Evolutionary conservation across 768 basidiomycete species (phyloP).

Genomic region (Collybiopsis luxurians): DNA sequence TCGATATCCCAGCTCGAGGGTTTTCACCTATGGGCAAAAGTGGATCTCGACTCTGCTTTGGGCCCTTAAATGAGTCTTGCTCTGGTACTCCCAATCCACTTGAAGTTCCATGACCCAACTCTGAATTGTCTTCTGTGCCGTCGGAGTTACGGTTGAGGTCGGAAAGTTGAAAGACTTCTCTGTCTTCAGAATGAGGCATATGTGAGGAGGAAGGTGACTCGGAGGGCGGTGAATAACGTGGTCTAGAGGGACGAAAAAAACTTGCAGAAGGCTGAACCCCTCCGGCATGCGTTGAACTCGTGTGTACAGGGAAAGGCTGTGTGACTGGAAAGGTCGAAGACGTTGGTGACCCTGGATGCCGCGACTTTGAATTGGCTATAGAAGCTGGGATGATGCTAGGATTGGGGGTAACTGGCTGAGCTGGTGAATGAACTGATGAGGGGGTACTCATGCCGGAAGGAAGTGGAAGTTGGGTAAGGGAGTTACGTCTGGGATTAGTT

Average conservation of each 20-base stretch:
- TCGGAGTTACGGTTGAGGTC: conserved; percentile 35
- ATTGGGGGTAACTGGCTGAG: background rate
- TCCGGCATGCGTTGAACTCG: conserved; percentile 57
- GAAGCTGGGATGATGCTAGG: conserved; percentile 1
- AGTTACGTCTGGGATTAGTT: conserved; percentile 3
- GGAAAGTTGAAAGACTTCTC: conserved; percentile 38
- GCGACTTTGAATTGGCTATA: background rate
- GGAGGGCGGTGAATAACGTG: conserved; percentile 42
- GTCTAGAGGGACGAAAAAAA: conserved; percentile 73
- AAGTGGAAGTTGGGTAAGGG: conserved; percentile 7
- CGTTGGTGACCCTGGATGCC: conserved; percentile 4
- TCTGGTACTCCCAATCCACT: conserved; percentile 24
- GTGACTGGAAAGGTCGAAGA: background rate
- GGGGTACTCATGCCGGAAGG: conserved; percentile 3
- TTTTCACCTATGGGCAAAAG: conserved; percentile 55
- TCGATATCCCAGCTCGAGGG: conserved; percentile 14
- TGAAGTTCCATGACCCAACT: conserved; percentile 14
- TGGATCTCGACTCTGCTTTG: conserved; percentile 72
- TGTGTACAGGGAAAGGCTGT: conserved; percentile 12
- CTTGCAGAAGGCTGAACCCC: conserved; percentile 78
- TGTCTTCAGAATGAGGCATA: conserved; percentile 18
- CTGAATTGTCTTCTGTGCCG: conserved; percentile 42
- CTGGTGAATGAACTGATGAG: background rate
- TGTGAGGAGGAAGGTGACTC: conserved; percentile 30
- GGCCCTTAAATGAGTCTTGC: conserved; percentile 29